phyloP scores from a whole-genome alignment of 106 monocot genomes.

The Hemerocallis citrina region DNA sequence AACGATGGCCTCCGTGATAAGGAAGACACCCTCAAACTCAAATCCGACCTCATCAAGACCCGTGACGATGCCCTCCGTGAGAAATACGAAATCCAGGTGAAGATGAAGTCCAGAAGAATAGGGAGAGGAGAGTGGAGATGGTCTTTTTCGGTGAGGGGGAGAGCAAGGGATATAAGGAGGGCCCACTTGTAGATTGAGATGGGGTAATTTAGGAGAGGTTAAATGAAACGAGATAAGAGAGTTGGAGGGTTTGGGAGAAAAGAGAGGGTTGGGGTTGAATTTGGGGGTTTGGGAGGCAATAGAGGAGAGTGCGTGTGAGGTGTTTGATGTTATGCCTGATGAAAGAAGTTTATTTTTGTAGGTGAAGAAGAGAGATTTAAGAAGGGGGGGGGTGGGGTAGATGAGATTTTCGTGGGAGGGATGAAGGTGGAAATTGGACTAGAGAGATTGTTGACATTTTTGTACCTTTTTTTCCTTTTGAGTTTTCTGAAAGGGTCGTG shows the following conservation, averaged over 20 bases:
- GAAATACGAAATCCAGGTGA: constrained; percentile 13
- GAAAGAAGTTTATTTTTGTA: constrained; percentile 65
- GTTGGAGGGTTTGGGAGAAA: constrained; percentile 57
- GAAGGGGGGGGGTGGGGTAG: constrained; percentile 31
- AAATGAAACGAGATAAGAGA: constrained; percentile 83
- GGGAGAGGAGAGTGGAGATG: constrained; percentile 40
- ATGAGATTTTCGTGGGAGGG: constrained; percentile 34
- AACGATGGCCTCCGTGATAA: constrained; percentile 39
- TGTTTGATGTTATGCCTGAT: too few relatives aligned
- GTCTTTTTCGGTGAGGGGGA: constrained; percentile 66
- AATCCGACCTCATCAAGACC: constrained; percentile 19
- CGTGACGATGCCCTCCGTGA: constrained; percentile 15
- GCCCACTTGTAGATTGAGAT: too few relatives aligned
- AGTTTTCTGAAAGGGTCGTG: constrained; percentile 41
- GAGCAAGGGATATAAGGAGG: too few relatives aligned
- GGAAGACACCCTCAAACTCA: constrained; percentile 10
- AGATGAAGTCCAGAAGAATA: constrained; percentile 26
- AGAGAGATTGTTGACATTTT: too few relatives aligned
- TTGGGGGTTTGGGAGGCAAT: constrained; percentile 56
- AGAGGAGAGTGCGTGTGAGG: constrained; percentile 92
- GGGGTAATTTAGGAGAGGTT: constrained; percentile 73
- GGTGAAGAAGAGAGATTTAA: constrained; percentile 36
- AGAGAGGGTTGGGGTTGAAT: constrained; percentile 49
- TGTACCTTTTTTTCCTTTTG: too few relatives aligned
- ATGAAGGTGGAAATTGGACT: constrained; percentile 29